phyloP scores from a whole-genome alignment of 208 protist species.

The Blastocrithidia nonstop region DNA sequence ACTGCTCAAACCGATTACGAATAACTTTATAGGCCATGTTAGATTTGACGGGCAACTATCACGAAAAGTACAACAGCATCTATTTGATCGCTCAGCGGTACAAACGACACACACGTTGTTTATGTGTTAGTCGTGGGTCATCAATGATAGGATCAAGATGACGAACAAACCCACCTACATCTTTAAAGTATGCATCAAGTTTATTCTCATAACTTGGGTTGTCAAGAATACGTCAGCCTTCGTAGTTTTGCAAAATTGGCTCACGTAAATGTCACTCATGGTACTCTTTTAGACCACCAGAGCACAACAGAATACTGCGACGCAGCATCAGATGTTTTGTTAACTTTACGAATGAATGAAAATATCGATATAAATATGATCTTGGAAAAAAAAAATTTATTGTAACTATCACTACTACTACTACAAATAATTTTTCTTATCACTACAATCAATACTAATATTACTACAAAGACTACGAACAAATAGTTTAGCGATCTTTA shows the following conservation, averaged over 20 bases:
- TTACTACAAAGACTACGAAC: too few relatives aligned
- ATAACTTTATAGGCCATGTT: constrained; percentile 84
- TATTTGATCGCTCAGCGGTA: constrained; percentile 83
- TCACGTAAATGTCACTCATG: constrained; percentile 85
- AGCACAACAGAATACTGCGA: constrained; percentile 44
- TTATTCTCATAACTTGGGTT: constrained; percentile 77
- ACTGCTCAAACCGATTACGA: constrained; percentile 73
- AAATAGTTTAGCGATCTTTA: too few relatives aligned
- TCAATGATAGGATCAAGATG: constrained; percentile 86
- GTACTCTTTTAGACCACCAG: constrained; percentile 78
- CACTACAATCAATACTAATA: too few relatives aligned
- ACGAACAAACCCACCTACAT: constrained; percentile 63
- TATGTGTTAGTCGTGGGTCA: constrained; percentile 85
- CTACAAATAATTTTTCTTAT: too few relatives aligned
- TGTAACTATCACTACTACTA: too few relatives aligned
- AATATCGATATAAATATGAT: background rate
- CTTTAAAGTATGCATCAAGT: constrained; percentile 65
- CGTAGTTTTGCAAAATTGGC: constrained; percentile 82
- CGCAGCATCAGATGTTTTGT: constrained; percentile 74
- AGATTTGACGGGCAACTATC: constrained; percentile 79
- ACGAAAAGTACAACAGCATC: constrained; percentile 76
- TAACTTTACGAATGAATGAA: too few relatives aligned
- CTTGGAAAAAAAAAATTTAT: background rate
- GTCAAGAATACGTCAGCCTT: constrained; percentile 86
- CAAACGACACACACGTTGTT: constrained; percentile 82